Percentiles rank a stretch among this genome's conserved stretches.
Conservation (phyloP, 495 filamentous ascomycete genomes). For the Penicillium crystallinum region DNA sequence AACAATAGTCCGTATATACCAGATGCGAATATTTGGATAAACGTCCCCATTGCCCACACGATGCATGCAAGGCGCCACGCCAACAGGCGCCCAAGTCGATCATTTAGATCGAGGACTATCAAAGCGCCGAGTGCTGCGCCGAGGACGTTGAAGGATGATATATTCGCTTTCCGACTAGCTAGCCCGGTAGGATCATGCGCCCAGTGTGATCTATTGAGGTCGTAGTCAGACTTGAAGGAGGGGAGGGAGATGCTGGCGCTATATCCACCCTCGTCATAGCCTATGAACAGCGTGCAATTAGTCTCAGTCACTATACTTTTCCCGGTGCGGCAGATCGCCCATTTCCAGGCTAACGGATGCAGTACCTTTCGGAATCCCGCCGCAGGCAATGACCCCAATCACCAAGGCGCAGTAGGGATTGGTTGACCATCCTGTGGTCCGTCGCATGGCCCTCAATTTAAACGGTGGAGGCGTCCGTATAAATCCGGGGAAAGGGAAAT, state of each 20-base stretch:
- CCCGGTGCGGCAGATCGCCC: not conserved
- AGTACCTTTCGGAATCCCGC: slow-evolving; percentile 42
- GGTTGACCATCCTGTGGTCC: slow-evolving; percentile 34
- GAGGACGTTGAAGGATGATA: slow-evolving; percentile 43
- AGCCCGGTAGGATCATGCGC: slow-evolving; percentile 30
- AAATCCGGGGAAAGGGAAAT: slow-evolving; percentile 16
- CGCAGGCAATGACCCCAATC: slow-evolving; percentile 37
- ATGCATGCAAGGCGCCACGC: slow-evolving; percentile 37
- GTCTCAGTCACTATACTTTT: not conserved
- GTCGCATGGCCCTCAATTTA: slow-evolving; percentile 21
- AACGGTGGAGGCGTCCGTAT: slow-evolving; percentile 3
- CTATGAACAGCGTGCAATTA: slow-evolving; percentile 16
- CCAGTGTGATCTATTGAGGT: slow-evolving; percentile 35
- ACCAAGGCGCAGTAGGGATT: slow-evolving; percentile 39
- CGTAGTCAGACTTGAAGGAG: slow-evolving; percentile 39
- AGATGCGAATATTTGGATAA: slow-evolving; percentile 42
- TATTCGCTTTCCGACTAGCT: slow-evolving; percentile 41
- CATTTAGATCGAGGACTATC: slow-evolving; percentile 35
- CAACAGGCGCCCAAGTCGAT: slow-evolving; percentile 35
- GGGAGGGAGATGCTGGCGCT: slow-evolving; percentile 38
- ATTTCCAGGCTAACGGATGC: not conserved
- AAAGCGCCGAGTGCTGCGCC: slow-evolving; percentile 41
- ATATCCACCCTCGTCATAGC: slow-evolving; percentile 46
- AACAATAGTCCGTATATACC: slow-evolving; percentile 42
- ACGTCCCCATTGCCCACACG: slow-evolving; percentile 38